Conservation (phyloP, 1,139 yeast species). For the Yamadazyma taylorii region DNA sequence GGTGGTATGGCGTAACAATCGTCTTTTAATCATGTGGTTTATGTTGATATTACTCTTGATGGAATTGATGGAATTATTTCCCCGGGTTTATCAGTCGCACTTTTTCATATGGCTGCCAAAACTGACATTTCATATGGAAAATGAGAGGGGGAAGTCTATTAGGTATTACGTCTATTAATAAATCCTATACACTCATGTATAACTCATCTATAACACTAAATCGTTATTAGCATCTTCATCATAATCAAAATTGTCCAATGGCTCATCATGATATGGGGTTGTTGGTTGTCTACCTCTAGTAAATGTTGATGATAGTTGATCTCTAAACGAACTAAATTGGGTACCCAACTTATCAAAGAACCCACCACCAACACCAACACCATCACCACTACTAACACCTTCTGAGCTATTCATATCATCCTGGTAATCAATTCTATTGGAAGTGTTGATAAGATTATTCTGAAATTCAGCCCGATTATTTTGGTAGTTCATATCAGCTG, state of each 20-base stretch:
- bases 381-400: neutral
- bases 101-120: too few relatives aligned
- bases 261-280: constrained; percentile 7
- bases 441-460: constrained; percentile 1
- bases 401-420: too few relatives aligned
- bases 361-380: neutral
- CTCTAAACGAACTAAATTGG: constrained; percentile 23
- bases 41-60: too few relatives aligned
- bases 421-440: constrained; percentile 6
- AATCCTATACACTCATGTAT: too few relatives aligned
- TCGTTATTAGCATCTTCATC: constrained; percentile 23
- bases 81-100: too few relatives aligned
- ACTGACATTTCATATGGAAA: too few relatives aligned
- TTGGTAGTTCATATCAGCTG: constrained; percentile 36
- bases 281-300: constrained; percentile 12
- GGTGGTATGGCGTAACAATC: neutral
- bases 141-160: too few relatives aligned
- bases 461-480: constrained; percentile 18
- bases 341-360: constrained; percentile 29
- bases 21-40: too few relatives aligned
- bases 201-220: neutral
- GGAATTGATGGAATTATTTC: too few relatives aligned
- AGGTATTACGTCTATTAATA: neutral
- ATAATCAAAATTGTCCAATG: constrained; percentile 25
- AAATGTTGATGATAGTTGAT: constrained; percentile 19